Base-by-base conservation (phyloP, 2,329 filamentous ascomycete genomes). In the Alternaria metachromatica region DNA sequence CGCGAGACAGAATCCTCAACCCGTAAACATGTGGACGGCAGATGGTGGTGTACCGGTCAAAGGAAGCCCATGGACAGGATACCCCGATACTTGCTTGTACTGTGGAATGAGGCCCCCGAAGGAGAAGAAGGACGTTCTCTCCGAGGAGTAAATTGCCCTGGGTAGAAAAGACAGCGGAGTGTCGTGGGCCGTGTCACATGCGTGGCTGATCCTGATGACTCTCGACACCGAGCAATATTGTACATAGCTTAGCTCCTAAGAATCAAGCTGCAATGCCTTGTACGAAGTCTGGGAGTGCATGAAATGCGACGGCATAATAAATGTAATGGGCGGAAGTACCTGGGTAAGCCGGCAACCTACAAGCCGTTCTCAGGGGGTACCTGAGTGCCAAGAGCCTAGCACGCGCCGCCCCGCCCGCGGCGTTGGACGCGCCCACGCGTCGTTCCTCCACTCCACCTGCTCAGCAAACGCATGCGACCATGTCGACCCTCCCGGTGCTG, bases 21-120 rank as follows among this genome's bases (percentile, higher is more conserved):
- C 76, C 1, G 74, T 78, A 5, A 76, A 76, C 44, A 62, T 68
- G 55, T 78, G 76, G 76, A 77, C 74, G 1, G 53, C 62, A 2
- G 57, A 70, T 5, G 74, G 76, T 41, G 74, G 74, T 18, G 70
- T 73, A 43, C 73, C 73, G 0, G 64, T 70, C 5, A 69, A 71
- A 2, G 66, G 65, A 26, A 72, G 69, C 33, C 71, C 69, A 3
- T 77, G 72, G 70, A 55, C 72, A 26, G 75, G 76, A 15, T 78
- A 75, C 44, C 75, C 75, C 2, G 72, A 76, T 64, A 70, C 64
- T 12, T 72, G 72, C 61, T 53, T 44, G 37, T 67, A 71, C 50
- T 74, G 71, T 58, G 64, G 66, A 30, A 66, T 65, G 18, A 61
- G 62, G 58, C 68, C 66, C 2, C 71, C 69, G 26, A 69, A 48